Evolutionary conservation across 2,329 filamentous ascomycete genomes (phyloP).

Genomic region (Fusarium vanettenii): DNA sequence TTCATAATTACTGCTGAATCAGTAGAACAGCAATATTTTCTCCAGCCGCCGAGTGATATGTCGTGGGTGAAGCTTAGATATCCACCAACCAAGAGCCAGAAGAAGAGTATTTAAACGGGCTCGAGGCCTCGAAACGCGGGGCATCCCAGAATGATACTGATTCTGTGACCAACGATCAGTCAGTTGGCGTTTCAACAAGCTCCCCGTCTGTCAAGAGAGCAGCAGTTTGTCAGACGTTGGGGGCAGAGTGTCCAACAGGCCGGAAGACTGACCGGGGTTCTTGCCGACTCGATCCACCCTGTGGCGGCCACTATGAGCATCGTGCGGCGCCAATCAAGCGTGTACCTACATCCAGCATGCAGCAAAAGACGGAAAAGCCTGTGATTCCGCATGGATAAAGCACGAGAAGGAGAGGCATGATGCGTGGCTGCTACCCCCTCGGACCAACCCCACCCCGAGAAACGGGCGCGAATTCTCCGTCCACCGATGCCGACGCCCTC

Average conservation of each 20-base stretch:
- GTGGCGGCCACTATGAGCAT: background rate
- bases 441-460: constrained; percentile 44
- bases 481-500: constrained; percentile 7
- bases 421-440: constrained; percentile 16
- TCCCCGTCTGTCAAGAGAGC: background rate
- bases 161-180: constrained; percentile 7
- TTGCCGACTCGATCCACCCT: constrained; percentile 32
- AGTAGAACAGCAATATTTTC: constrained; percentile 14
- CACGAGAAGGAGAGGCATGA: constrained; percentile 1
- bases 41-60: background rate
- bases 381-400: constrained; percentile 2
- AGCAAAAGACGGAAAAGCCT: constrained; percentile 2
- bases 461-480: constrained; percentile 27
- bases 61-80: background rate
- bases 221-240: constrained; percentile 16
- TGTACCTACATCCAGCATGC: constrained; percentile 14
- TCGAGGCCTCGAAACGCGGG: background rate
- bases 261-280: constrained; percentile 33
- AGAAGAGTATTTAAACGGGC: background rate
- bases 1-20: constrained; percentile 37
- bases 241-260: constrained; percentile 10
- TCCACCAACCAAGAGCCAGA: background rate
- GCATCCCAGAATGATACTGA: background rate
- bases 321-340: background rate
- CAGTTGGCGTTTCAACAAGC: background rate